Evolutionary conservation across 2,329 filamentous ascomycete genomes (phyloP).

Genomic region (Penicillium sp.): DNA sequence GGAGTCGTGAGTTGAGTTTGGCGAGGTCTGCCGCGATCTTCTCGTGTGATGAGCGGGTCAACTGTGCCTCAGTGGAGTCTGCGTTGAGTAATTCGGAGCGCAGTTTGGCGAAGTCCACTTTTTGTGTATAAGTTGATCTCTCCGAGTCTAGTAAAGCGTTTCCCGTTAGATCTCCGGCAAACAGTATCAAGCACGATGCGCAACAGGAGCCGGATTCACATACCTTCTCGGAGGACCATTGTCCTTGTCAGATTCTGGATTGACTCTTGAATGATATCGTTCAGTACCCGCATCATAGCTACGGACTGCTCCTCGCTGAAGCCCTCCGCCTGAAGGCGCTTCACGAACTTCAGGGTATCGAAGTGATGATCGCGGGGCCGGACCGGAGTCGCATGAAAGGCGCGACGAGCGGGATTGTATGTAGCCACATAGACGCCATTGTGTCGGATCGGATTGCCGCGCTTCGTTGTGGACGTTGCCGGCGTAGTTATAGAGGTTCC

Average conservation of each 20-base stretch:
- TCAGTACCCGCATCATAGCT: slow-evolving; percentile 97
- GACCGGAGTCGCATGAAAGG: slow-evolving; percentile 64
- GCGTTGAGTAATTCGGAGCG: slow-evolving; percentile 89
- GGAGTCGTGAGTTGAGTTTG: slow-evolving; percentile 82
- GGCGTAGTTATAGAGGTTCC: slow-evolving; percentile 15
- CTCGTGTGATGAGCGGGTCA: slow-evolving; percentile 87
- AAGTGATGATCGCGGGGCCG: slow-evolving; percentile 83
- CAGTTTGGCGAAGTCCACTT: slow-evolving; percentile 97
- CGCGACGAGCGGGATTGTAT: slow-evolving; percentile 41
- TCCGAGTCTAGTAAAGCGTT: slow-evolving; percentile 42
- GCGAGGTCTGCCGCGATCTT: slow-evolving; percentile 90
- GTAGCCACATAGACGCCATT: slow-evolving; percentile 49
- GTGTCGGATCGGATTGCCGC: slow-evolving; percentile 39
- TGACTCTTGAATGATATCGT: slow-evolving; percentile 95
- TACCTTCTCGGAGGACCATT: slow-evolving; percentile 95
- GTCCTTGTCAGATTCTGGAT: slow-evolving; percentile 97
- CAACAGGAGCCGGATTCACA: slow-evolving; percentile 30
- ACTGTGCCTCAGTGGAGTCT: slow-evolving; percentile 84
- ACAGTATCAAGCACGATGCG: not conserved
- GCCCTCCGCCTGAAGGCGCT: slow-evolving; percentile 81
- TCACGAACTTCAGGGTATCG: slow-evolving; percentile 95
- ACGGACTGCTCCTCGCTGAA: slow-evolving; percentile 94
- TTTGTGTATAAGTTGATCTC: slow-evolving; percentile 66
- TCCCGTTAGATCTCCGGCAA: not conserved
- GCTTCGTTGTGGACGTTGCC: slow-evolving; percentile 16